Evolutionary conservation across 768 basidiomycete species (phyloP).

Genomic region (Exidia glandulosa): DNA sequence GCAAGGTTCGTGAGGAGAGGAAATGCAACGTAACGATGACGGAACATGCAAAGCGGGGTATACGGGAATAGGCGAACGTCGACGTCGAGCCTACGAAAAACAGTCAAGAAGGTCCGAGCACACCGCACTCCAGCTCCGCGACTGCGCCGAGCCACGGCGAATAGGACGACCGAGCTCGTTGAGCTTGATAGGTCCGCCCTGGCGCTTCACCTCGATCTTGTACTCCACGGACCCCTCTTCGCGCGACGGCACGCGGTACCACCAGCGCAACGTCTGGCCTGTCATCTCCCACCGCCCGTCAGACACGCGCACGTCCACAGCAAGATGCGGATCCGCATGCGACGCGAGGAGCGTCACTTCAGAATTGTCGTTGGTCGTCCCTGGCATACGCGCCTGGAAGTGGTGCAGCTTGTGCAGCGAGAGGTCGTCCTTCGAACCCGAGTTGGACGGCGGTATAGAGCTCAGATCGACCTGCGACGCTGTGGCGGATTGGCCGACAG

Average conservation of each 20-base stretch:
- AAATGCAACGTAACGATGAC: too few species aligned
- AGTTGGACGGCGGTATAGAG: not conserved
- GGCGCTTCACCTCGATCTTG: constrained; percentile 31
- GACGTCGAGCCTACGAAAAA: not conserved
- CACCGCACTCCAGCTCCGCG: not conserved
- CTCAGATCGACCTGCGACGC: not conserved
- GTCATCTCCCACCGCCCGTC: constrained; percentile 36
- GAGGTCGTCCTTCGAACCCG: not conserved
- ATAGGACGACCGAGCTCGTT: not conserved
- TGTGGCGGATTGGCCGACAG: too few species aligned
- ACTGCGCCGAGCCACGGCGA: not conserved
- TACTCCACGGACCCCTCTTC: constrained; percentile 19
- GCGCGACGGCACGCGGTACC: constrained; percentile 25
- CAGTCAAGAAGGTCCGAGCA: not conserved
- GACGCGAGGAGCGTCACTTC: not conserved
- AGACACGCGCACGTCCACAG: constrained; percentile 32
- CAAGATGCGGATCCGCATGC: too few species aligned
- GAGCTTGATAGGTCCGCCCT: constrained; percentile 28
- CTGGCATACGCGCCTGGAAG: too few species aligned
- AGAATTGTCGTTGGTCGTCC: too few species aligned
- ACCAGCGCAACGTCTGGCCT: constrained; percentile 44
- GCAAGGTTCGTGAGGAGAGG: too few species aligned
- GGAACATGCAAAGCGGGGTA: too few species aligned
- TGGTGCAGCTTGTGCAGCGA: not conserved
- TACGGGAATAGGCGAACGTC: too few species aligned